Evolutionary conservation across 495 filamentous ascomycete species (phyloP).

Genomic region (Annulohypoxylon maeteangense): DNA sequence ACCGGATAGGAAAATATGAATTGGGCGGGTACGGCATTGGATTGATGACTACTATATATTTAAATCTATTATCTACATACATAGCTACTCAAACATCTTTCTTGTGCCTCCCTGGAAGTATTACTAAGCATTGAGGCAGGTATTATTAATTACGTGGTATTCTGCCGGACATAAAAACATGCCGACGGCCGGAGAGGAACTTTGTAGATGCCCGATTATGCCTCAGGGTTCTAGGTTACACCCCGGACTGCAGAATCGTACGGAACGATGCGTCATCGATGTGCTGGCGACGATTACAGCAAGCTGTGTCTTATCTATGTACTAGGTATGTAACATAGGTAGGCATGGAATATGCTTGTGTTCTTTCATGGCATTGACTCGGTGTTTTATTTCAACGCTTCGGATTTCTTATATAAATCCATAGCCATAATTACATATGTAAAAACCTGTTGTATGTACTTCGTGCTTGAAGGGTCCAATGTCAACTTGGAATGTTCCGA

Average conservation of each 20-base stretch:
- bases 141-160: neutral
- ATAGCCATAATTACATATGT: no score
- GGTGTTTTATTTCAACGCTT: no score
- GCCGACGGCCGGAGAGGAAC: neutral
- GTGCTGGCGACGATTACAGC: conserved; percentile 20
- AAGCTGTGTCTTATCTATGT: neutral
- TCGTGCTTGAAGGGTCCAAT: no score
- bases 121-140: no score
- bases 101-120: no score
- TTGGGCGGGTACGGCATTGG: neutral
- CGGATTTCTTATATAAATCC: no score
- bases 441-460: no score
- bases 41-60: conserved; percentile 4
- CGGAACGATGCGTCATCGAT: conserved; percentile 35
- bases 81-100: no score
- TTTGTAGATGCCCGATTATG: conserved; percentile 6
- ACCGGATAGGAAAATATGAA: neutral
- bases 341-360: no score
- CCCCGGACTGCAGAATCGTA: conserved; percentile 7
- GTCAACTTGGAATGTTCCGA: neutral
- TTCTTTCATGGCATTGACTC: no score
- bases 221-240: neutral
- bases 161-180: neutral
- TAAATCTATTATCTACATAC: neutral
- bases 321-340: no score